Percentiles rank a stretch among this genome's conserved stretches.
Evolutionary conservation across 805 yeast species (phyloP).

Genomic region (Tetrapisispora taiwanensis): DNA sequence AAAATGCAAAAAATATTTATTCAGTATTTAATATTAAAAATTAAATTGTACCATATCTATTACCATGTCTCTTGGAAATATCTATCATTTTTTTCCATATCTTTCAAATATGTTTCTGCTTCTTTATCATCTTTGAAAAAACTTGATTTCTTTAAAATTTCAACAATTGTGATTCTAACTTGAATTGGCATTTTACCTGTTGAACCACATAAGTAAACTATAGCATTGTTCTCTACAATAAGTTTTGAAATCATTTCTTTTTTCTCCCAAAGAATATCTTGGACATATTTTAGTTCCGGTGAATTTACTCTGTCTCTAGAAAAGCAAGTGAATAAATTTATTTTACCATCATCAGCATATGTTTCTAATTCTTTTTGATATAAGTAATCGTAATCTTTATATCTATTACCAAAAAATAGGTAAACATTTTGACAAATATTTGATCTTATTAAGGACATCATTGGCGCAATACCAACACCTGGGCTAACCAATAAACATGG

Average conservation of each 20-base stretch:
- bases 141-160: conserved; percentile 42
- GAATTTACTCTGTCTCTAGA: conserved; percentile 37
- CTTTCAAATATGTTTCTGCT: conserved; percentile 42
- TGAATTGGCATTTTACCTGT: conserved; percentile 90
- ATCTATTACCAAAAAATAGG: conserved; percentile 71
- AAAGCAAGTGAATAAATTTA: conserved; percentile 37
- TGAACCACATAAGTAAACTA: conserved; percentile 80
- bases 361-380: conserved; percentile 47
- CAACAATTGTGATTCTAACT: conserved; percentile 70
- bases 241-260: conserved; percentile 41
- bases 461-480: conserved; percentile 96
- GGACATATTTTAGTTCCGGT: conserved; percentile 58
- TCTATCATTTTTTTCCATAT: conserved; percentile 53
- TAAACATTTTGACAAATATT: conserved; percentile 26
- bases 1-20: background rate
- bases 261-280: conserved; percentile 52
- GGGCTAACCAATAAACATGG: conserved; percentile 76
- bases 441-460: conserved; percentile 55
- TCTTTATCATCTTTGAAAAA: conserved; percentile 31
- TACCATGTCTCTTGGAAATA: conserved; percentile 90
- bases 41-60: background rate
- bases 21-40: background rate
- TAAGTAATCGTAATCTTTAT: conserved; percentile 53
- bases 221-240: conserved; percentile 45
- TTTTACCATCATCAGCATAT: conserved; percentile 26